A percentile compares a stretch with the other conserved stretches of the same genome.
Conservation (phyloP, 1,139 yeast genomes). For the Kodamaea sp. region DNA sequence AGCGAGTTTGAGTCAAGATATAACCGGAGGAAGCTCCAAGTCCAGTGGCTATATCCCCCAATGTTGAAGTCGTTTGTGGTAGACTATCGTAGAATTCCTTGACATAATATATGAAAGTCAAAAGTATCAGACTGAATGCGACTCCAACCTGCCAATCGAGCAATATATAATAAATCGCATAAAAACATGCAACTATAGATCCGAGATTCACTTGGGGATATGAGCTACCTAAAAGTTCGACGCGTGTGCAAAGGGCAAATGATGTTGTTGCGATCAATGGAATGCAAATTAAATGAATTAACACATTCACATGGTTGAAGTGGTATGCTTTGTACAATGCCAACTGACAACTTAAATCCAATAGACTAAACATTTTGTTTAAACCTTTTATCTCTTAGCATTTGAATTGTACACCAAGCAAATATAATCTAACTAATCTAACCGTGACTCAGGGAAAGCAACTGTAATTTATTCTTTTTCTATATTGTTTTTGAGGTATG, state of each 20-base stretch:
- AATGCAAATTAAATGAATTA: constrained; percentile 74
- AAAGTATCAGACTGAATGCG: constrained; percentile 33
- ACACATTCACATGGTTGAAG: constrained; percentile 61
- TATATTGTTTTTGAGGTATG: too few species aligned
- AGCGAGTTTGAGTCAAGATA: too few species aligned
- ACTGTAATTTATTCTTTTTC: too few species aligned
- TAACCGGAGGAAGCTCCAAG: too few species aligned
- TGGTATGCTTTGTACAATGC: constrained; percentile 86
- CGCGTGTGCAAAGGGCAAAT: constrained; percentile 35
- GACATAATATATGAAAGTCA: constrained; percentile 42
- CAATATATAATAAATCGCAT: constrained; percentile 39
- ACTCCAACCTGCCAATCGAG: constrained; percentile 45
- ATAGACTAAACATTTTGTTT: constrained; percentile 9
- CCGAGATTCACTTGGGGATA: constrained; percentile 43
- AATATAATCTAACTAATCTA: too few species aligned
- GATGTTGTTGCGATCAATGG: constrained; percentile 68
- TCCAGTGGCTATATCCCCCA: too few species aligned
- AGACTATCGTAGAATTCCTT: constrained; percentile 19
- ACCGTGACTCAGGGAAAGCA: too few species aligned
- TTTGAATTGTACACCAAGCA: too few species aligned
- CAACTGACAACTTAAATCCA: constrained; percentile 64
- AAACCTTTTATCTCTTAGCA: background rate
- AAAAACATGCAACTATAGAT: constrained; percentile 28
- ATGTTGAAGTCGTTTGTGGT: constrained; percentile 3
- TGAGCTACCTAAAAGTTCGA: constrained; percentile 13